Evolutionary conservation across 805 yeast species (phyloP), one percentile per base, ranked within the genome.

Genomic region (Yarrowia divulgata): DNA sequence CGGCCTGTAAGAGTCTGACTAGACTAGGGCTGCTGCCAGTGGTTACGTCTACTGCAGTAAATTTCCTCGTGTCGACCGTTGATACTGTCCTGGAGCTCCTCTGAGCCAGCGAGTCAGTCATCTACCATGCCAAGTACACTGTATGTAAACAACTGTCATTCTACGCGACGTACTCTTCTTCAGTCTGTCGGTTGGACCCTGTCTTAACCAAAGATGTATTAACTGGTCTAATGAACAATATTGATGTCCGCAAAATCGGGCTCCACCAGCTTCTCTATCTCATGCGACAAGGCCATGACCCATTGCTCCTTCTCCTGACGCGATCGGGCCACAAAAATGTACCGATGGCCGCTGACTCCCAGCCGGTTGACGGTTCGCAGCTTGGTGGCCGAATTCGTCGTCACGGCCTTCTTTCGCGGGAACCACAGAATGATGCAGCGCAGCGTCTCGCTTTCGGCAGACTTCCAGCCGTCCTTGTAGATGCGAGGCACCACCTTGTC

Each of bases 391-490:
- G 43, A 43, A 8, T 57, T 52, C 16, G 57, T 45, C 8, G 71
- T 62, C 1, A 73, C 68, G 16, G 70, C 69, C 69, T 88, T 79
- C 72, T 88, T 90, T 8, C 83, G 83, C 0, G 93, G 94, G 77
- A 88, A 86, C 97, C 97, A 93, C 2, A 94, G 73, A 0, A 95
- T 90, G 74, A 94, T 93, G 71, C 95, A 87, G 63, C 97, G 81
- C 35, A 85, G 79, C n/a, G 82, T 73, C 72, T 91, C 95, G 60
- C 88, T 90, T 74, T 94, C 98, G 9, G 86, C 81, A 1, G 96
- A 89, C 72, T 83, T 85, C 92, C 96, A 90, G 0, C 97, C 97
- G 77, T 93, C 97, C 1, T 84, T 79, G 75, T 90, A 93, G 0
- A 89, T 80, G 43, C 96, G 80, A 0, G 98, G 97, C 39, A 90